These are phyloP conservation scores for Candida albicans DNA, from an alignment of 1,139 yeast species.

Conservation along the genomic window DNA sequence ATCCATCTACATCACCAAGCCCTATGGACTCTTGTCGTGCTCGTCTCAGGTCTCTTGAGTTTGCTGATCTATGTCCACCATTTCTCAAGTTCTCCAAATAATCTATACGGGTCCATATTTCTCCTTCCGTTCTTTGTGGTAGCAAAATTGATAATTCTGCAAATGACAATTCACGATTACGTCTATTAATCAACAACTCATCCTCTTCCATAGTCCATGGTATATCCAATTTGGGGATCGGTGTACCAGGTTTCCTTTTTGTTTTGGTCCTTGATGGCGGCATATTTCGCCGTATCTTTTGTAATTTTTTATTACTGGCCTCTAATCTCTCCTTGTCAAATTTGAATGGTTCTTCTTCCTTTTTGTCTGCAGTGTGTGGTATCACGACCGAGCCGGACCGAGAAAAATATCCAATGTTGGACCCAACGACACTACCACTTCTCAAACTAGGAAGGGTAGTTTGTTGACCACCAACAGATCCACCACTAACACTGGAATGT, in stretches of 20 bases:
- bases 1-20: conserved; percentile 48
- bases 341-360: conserved; percentile 26
- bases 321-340: conserved; percentile 18
- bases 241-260: conserved; percentile 14
- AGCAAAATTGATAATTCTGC: conserved; percentile 74
- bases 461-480: conserved; percentile 33
- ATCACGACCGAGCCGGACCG: conserved; percentile 49
- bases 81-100: conserved; percentile 50
- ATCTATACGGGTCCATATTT: conserved; percentile 63
- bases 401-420: conserved; percentile 37
- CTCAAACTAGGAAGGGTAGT: conserved; percentile 42
- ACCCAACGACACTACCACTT: conserved; percentile 42
- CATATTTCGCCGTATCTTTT: conserved; percentile 10
- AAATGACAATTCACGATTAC: conserved; percentile 59
- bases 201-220: conserved; percentile 73
- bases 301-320: conserved; percentile 12
- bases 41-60: conserved; percentile 30
- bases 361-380: conserved; percentile 36
- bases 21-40: conserved; percentile 45
- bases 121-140: conserved; percentile 73
- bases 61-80: conserved; percentile 43
- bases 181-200: conserved; percentile 58
- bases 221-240: conserved; percentile 32
- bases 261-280: conserved; percentile 6
- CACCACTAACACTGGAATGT: conserved; percentile 41